These are phyloP conservation scores for Penicillium sp. DNA, from an alignment of 2,329 filamentous ascomycete species.

Conservation along the genomic window DNA sequence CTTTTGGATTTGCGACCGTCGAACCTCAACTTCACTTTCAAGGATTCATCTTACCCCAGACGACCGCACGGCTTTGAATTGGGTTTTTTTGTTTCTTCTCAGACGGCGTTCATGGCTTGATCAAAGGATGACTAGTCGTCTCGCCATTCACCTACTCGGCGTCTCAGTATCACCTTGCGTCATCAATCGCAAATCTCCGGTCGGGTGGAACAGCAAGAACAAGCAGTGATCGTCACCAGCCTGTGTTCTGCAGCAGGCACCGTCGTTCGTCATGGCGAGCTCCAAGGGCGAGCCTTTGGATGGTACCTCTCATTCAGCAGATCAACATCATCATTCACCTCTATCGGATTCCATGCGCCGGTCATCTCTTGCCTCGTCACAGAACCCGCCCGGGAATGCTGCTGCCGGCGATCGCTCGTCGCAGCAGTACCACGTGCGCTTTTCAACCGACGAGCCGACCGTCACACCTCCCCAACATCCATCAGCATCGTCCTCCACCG, in stretches of 20 bases:
- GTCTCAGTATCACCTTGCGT: neutral
- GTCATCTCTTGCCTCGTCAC: conserved; percentile 24
- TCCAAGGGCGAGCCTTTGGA: conserved; percentile 9
- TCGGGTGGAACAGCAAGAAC: neutral
- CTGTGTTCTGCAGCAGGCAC: conserved; percentile 9
- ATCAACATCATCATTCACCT: neutral
- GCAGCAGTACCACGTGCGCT: conserved; percentile 28
- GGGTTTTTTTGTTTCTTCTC: no score
- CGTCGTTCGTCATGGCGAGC: conserved; percentile 19
- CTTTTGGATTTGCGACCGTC: neutral
- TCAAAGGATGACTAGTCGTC: no score
- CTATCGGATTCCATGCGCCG: conserved; percentile 15
- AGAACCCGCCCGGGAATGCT: conserved; percentile 21
- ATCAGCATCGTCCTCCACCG: conserved; percentile 7
- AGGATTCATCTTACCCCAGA: no score
- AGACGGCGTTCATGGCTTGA: no score
- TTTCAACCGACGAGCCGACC: conserved; percentile 24
- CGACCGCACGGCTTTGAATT: no score
- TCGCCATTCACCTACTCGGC: neutral
- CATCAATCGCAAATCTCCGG: neutral
- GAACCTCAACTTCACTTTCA: neutral
- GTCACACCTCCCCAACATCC: conserved; percentile 14
- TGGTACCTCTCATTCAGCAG: conserved; percentile 1
- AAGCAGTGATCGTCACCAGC: conserved; percentile 11
- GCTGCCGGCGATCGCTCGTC: conserved; percentile 22